A percentile compares a stretch with the other conserved stretches of the same genome.
Evolutionary conservation across 2,329 filamentous ascomycete genomes (phyloP).

Genomic region (Chaetomium globosum): DNA sequence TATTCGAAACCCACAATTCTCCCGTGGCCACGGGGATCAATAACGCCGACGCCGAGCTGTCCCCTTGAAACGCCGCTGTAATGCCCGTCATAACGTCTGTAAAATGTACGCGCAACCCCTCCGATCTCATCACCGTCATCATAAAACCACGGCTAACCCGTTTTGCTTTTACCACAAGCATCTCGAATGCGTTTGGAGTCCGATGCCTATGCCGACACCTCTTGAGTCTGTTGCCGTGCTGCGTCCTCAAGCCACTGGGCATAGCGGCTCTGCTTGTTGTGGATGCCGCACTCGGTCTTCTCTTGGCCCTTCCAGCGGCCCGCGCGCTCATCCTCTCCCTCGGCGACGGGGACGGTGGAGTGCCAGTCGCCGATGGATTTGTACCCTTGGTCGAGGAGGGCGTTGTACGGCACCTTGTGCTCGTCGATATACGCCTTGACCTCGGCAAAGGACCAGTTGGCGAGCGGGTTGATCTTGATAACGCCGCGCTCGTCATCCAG

Average conservation of each 20-base stretch:
- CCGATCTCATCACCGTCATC: constrained; percentile 6
- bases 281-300: constrained; percentile 98
- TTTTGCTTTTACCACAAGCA: background rate
- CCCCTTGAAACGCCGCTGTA: constrained; percentile 21
- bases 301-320: constrained; percentile 94
- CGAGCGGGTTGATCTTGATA: constrained; percentile 96
- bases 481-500: constrained; percentile 83
- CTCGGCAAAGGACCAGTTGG: constrained; percentile 89
- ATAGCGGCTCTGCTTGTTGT: constrained; percentile 96
- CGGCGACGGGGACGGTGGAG: constrained; percentile 85
- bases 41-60: constrained; percentile 20
- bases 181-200: background rate
- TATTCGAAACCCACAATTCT: constrained; percentile 14
- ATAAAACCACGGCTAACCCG: constrained; percentile 17
- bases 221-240: constrained; percentile 28
- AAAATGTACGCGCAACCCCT: constrained; percentile 11
- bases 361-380: constrained; percentile 99
- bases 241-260: constrained; percentile 68
- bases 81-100: constrained; percentile 22
- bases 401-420: constrained; percentile 91
- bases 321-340: constrained; percentile 92
- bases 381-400: constrained; percentile 88
- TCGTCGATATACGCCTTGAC: constrained; percentile 85
- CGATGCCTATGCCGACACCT: constrained; percentile 26
- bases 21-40: constrained; percentile 5